Conservation (phyloP, 2,329 filamentous ascomycete species). For the Aspergillus unguis region DNA sequence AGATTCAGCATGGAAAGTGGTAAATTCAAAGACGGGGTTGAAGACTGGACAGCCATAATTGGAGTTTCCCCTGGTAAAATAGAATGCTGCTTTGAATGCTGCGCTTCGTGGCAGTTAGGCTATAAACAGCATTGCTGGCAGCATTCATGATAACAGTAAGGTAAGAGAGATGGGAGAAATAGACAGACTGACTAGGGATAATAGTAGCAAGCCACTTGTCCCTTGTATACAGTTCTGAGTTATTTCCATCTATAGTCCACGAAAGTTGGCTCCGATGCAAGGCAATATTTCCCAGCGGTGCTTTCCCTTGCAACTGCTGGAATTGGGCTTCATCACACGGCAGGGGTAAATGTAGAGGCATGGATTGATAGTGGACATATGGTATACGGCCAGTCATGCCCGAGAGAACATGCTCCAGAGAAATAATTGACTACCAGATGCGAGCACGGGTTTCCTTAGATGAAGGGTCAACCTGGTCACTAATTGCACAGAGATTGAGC, state of each 20-base stretch:
- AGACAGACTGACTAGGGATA: neutral
- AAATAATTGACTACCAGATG: conserved; percentile 42
- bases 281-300: neutral
- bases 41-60: neutral
- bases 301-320: neutral
- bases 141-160: neutral
- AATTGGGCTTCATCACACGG: neutral
- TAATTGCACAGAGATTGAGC: conserved; percentile 39
- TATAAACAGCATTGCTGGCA: neutral
- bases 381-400: conserved; percentile 40
- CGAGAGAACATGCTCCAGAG: conserved; percentile 38
- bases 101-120: neutral
- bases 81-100: neutral
- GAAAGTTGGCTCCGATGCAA: neutral
- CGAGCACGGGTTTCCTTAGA: conserved; percentile 40
- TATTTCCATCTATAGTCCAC: neutral
- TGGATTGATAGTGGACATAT: neutral
- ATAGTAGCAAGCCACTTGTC: neutral
- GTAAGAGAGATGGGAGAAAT: conserved; percentile 1
- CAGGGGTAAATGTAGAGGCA: neutral
- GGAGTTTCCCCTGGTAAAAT: neutral
- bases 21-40: neutral
- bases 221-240: neutral
- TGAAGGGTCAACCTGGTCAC: conserved; percentile 28
- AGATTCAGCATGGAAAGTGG: neutral